Conservation (phyloP, 1,284 basidiomycete species). For the Xanthoconium separans region DNA sequence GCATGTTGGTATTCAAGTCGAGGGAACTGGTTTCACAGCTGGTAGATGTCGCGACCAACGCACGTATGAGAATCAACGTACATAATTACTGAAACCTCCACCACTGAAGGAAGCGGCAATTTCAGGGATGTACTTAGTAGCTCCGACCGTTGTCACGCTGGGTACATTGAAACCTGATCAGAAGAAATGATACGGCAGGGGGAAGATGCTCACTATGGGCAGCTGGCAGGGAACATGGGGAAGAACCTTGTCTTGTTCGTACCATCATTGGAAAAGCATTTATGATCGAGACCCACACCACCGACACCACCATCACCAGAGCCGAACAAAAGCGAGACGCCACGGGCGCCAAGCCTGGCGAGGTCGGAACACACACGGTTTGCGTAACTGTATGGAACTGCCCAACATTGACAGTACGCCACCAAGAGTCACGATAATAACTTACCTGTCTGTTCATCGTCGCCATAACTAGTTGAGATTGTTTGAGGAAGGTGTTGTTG, state of each 20-base stretch:
- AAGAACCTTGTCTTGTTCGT: constrained; percentile 54
- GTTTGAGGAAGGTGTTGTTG: constrained; percentile 33
- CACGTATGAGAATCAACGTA: constrained; percentile 1
- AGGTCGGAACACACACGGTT: constrained; percentile 60
- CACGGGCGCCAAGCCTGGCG: constrained; percentile 58
- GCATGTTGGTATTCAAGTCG: constrained; percentile 18
- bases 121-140: constrained; percentile 55
- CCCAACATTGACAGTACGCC: not conserved
- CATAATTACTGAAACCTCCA: constrained; percentile 58
- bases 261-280: constrained; percentile 62
- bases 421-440: not conserved
- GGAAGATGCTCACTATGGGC: constrained; percentile 37
- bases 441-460: constrained; percentile 66
- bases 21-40: constrained; percentile 12
- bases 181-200: not conserved
- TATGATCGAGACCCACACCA: constrained; percentile 43
- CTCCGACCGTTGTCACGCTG: constrained; percentile 62
- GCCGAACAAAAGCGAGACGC: constrained; percentile 59
- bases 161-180: not conserved
- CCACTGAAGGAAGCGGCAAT: constrained; percentile 57
- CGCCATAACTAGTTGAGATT: constrained; percentile 45
- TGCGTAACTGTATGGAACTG: constrained; percentile 64
- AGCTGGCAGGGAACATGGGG: constrained; percentile 53
- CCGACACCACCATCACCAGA: constrained; percentile 75
- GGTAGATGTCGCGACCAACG: not conserved